phyloP scores from a whole-genome alignment of 2,329 filamentous ascomycete genomes.

The Scedosporium apiospermum region DNA sequence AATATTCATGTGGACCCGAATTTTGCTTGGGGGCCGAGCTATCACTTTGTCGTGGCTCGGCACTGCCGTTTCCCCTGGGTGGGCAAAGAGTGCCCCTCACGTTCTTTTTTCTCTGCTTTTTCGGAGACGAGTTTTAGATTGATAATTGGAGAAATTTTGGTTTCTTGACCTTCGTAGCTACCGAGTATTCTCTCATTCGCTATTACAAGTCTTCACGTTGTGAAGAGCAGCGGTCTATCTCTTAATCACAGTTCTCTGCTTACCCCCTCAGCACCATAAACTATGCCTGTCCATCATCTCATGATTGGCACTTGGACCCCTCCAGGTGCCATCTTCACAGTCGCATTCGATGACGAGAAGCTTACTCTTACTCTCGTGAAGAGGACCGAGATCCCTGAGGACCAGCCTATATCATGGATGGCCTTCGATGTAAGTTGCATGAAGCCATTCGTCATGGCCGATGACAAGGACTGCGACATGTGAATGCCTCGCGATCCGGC shows the following conservation, averaged over 20 bases:
- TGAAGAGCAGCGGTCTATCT: not conserved
- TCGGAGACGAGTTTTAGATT: not conserved
- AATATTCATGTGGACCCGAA: not conserved
- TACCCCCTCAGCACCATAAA: constrained; percentile 13
- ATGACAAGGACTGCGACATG: no score
- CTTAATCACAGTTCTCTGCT: not conserved
- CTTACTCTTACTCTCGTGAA: constrained; percentile 67
- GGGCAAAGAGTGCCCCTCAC: not conserved
- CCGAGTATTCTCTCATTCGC: not conserved
- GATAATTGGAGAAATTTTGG: not conserved
- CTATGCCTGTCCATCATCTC: constrained; percentile 73
- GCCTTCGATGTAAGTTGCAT: constrained; percentile 61
- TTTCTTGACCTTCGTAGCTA: not conserved
- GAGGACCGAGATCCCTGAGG: constrained; percentile 68
- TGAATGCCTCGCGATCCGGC: no score
- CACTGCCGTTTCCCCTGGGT: no score
- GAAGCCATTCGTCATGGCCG: no score
- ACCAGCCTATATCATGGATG: constrained; percentile 92
- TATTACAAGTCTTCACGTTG: not conserved
- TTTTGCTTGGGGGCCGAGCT: not conserved
- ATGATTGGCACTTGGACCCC: constrained; percentile 91
- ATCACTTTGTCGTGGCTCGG: no score
- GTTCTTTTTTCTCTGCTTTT: not conserved
- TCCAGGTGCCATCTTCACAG: constrained; percentile 81
- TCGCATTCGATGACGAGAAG: constrained; percentile 77